Percentiles rank a stretch among this genome's conserved stretches.
These are phyloP conservation scores for Ceratocystis lukuohia DNA, from an alignment of 2,329 filamentous ascomycete genomes.

Conservation along the genomic window DNA sequence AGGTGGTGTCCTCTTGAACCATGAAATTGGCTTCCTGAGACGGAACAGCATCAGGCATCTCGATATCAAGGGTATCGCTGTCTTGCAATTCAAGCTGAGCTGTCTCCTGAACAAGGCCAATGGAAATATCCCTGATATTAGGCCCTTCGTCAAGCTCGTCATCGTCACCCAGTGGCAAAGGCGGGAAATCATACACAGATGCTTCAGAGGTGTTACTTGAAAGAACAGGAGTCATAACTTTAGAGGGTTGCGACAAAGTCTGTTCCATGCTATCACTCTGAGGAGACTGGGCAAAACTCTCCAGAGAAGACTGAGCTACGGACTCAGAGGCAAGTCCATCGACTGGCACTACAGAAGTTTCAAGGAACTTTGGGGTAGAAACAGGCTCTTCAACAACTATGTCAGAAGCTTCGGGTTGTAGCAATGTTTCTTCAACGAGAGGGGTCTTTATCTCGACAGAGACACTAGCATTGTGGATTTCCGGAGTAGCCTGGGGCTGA, in stretches of 20 bases:
- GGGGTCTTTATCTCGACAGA: not conserved
- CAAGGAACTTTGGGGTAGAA: not conserved
- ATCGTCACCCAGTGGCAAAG: not conserved
- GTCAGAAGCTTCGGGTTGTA: not conserved
- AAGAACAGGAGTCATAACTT: not conserved
- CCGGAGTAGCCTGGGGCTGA: not conserved
- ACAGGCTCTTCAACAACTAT: not conserved
- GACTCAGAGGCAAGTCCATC: not conserved
- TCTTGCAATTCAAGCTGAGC: not conserved
- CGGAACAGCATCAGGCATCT: not conserved
- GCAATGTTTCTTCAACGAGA: not conserved
- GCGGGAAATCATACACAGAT: not conserved
- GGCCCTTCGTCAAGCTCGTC: not conserved
- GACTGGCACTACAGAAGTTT: not conserved
- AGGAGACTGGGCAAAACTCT: not conserved
- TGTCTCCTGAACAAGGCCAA: not conserved
- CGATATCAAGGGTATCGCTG: not conserved
- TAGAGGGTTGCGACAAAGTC: not conserved
- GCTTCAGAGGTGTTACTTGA: not conserved
- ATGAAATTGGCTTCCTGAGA: not conserved
- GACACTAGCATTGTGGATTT: not conserved
- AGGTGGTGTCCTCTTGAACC: no score
- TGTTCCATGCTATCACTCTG: not conserved
- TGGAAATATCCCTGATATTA: not conserved
- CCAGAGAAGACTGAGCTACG: not conserved